Conservation (phyloP, 2,329 filamentous ascomycete species). For the Fusarium nematophilum region DNA sequence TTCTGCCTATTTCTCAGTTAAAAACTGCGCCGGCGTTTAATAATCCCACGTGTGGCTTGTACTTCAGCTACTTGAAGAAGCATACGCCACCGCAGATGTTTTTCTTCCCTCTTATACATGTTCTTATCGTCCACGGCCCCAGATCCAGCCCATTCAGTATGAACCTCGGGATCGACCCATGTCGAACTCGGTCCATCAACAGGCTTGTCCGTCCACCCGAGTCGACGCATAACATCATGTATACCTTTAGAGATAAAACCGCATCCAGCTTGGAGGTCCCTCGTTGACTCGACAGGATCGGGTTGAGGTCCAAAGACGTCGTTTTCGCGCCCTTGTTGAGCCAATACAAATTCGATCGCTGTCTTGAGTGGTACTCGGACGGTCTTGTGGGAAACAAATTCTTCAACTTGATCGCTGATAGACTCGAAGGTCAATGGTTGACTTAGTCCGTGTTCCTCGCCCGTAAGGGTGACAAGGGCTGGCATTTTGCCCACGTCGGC, state of each 20-base stretch:
- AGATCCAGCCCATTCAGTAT: neutral
- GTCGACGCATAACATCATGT: neutral
- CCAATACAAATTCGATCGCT: neutral
- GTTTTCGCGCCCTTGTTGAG: neutral
- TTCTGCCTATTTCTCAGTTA: no score
- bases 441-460: neutral
- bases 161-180: neutral
- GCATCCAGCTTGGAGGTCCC: neutral
- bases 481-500: neutral
- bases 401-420: neutral
- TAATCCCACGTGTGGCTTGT: no score
- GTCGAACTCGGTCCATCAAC: slow-evolving; percentile 1
- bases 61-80: neutral
- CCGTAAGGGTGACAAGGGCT: neutral
- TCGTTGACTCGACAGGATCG: neutral
- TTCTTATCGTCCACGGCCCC: neutral
- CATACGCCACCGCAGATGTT: neutral
- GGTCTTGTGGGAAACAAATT: neutral
- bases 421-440: neutral
- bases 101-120: neutral
- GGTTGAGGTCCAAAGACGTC: neutral
- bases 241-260: neutral
- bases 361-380: neutral
- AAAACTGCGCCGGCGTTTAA: no score
- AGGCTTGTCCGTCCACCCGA: neutral